Conservation (phyloP, 257 asterid species). For the Solanum paucissectum region DNA sequence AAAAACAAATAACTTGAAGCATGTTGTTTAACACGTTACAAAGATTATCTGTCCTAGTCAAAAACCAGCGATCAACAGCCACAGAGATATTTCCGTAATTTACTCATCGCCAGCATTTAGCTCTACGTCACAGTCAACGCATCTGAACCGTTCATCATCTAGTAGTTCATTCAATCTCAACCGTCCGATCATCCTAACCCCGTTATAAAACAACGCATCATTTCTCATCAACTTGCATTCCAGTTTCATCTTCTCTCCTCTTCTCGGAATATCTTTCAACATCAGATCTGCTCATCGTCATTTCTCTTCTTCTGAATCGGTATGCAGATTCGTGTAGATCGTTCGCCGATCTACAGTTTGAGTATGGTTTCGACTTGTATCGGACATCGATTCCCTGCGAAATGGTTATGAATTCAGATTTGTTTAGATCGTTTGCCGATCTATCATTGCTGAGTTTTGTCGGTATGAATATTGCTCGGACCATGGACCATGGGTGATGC, state of each 20-base stretch:
- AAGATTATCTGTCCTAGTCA: not conserved
- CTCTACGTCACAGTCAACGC: not conserved
- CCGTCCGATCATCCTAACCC: conserved; percentile 21
- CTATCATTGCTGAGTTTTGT: not conserved
- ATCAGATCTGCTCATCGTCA: not conserved
- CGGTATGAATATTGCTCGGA: not conserved
- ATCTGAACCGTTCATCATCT: conserved; percentile 16
- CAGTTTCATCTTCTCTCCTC: not conserved
- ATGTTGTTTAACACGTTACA: conserved; percentile 14
- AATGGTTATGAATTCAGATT: not conserved
- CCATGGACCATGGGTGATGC: not conserved
- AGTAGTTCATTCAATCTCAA: not conserved
- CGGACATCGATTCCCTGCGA: not conserved
- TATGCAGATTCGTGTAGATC: not conserved
- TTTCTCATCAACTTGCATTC: not conserved
- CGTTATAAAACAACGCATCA: not conserved
- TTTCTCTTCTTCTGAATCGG: not conserved
- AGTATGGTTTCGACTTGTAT: not conserved
- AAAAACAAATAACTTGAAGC: not conserved
- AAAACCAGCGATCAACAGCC: not conserved
- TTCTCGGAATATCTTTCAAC: too few relatives aligned
- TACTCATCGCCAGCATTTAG: not conserved
- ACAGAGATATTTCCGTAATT: not conserved
- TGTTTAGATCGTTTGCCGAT: not conserved
- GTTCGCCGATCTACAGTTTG: conserved; percentile 12